These are phyloP conservation scores for Berkeleyomyces rouxiae DNA, from an alignment of 2,329 filamentous ascomycete genomes.

Conservation along the genomic window DNA sequence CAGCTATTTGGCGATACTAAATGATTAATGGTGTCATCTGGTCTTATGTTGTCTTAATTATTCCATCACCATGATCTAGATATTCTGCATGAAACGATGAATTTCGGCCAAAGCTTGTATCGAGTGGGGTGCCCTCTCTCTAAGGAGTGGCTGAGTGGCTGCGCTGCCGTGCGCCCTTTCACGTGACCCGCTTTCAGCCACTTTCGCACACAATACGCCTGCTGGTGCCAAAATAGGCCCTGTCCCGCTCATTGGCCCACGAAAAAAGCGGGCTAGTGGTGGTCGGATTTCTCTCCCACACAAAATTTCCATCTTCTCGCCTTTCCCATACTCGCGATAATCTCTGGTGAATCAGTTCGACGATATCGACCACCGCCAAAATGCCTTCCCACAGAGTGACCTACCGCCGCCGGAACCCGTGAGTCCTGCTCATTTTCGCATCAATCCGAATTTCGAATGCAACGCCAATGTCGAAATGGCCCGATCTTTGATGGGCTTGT, in stretches of 20 bases:
- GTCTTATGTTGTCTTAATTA: not conserved
- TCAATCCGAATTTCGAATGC: not conserved
- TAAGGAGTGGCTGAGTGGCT: constrained; percentile 10
- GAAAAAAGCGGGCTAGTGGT: constrained; percentile 14
- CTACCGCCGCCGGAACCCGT: constrained; percentile 68
- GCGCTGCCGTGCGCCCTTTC: constrained; percentile 9
- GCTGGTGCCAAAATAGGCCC: constrained; percentile 12
- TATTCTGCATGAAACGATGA: no score
- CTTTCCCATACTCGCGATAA: constrained; percentile 11
- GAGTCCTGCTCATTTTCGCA: constrained; percentile 27
- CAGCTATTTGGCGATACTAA: no score
- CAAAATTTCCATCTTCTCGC: constrained; percentile 25
- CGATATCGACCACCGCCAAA: constrained; percentile 29
- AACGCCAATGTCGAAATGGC: not conserved
- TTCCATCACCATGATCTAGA: not conserved
- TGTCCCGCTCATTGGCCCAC: constrained; percentile 14
- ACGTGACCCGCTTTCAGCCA: constrained; percentile 10
- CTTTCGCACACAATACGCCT: constrained; percentile 12
- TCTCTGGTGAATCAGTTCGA: constrained; percentile 19
- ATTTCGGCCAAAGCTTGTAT: no score
- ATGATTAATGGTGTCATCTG: no score
- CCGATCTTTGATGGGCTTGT: constrained; percentile 14
- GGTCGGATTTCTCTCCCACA: constrained; percentile 21
- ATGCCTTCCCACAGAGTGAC: constrained; percentile 44
- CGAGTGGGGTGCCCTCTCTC: no score